Percentiles rank a stretch among this genome's conserved stretches.
These are phyloP conservation scores for Paramecium octaurelia DNA, from an alignment of 73 alveolate species.

Conservation along the genomic window DNA sequence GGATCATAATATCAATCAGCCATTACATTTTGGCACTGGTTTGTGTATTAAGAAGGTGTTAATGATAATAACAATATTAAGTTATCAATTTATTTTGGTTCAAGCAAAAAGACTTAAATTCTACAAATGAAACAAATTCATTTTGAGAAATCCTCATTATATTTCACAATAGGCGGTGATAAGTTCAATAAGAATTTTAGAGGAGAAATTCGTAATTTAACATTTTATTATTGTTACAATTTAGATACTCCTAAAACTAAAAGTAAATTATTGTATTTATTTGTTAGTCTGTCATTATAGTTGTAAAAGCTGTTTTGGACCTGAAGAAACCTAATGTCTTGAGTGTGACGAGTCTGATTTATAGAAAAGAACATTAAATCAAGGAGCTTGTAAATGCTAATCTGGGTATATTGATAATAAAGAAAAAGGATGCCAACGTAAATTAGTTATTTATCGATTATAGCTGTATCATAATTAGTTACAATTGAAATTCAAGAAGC, in stretches of 20 bases:
- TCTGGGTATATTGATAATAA: not conserved
- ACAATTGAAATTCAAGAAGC: not conserved
- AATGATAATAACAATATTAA: not conserved
- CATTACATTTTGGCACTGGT: not conserved
- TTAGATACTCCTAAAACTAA: not conserved
- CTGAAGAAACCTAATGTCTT: not conserved
- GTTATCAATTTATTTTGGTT: not conserved
- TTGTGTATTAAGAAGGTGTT: not conserved
- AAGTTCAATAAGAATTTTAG: not conserved
- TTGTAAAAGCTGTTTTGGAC: not conserved
- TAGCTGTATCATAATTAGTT: not conserved
- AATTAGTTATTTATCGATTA: not conserved
- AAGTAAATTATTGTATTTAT: not conserved
- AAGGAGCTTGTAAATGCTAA: not conserved
- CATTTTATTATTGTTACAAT: not conserved
- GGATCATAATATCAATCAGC: not conserved
- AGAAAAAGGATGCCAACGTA: not conserved
- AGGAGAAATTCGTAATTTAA: not conserved
- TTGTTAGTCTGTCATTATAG: not conserved
- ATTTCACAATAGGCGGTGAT: not conserved
- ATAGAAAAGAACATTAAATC: not conserved
- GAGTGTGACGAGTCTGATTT: not conserved
- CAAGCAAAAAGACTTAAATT: not conserved
- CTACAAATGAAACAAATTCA: not conserved
- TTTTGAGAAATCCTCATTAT: not conserved